Evolutionary conservation across 345 rosid species (phyloP), one percentile per base, ranked within the genome.

Genomic region (Lepidium aucheri): DNA sequence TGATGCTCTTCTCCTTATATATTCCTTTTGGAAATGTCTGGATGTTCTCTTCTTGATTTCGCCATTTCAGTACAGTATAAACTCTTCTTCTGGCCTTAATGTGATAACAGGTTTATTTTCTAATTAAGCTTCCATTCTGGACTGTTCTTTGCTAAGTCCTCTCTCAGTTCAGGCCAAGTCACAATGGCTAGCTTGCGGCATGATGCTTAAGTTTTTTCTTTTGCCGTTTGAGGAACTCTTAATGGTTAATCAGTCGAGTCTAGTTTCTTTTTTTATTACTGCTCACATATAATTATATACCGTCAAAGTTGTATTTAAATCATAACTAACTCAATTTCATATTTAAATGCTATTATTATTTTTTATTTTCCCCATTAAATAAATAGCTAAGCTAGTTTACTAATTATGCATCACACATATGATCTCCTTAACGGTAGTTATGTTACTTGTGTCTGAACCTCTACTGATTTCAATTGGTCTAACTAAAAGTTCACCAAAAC

Each of bases 401-500:
- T 26, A 4, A 0, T n/a, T 3, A 20, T 36, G 14, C 11, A 43
- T 10, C 14, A 17, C 22, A 17, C 3, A 17, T 4, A 22, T 15
- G 26, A 26, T 17, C 32, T 20, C 9, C n/a, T 45, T 34, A 8
- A 9, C 34, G 5, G 9, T 10, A 33, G 35, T 38, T 14, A 34
- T 33, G 33, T n/a, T 3, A 14, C 42, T 18, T 9, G 13, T 28
- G 32, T 28, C 32, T 28, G 32, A 28, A 28, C 7, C 32, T 6
- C 1, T 0, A 28, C 32, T 28, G 32, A 28, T 28, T 28, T 28
- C 6, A 14, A 52, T 42, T 24, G 32, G 38, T 14, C 39, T 7
- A 58, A 10, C 0, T 28, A 28, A 5, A 30, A 5, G 1, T 3
- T 82, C 75, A 86, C 93, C 93, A 89, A 63, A 83, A 89, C 47